Evolutionary conservation across 139 green algal genomes (phyloP).

Genomic region (Chlamydomonas sphaeroides): DNA sequence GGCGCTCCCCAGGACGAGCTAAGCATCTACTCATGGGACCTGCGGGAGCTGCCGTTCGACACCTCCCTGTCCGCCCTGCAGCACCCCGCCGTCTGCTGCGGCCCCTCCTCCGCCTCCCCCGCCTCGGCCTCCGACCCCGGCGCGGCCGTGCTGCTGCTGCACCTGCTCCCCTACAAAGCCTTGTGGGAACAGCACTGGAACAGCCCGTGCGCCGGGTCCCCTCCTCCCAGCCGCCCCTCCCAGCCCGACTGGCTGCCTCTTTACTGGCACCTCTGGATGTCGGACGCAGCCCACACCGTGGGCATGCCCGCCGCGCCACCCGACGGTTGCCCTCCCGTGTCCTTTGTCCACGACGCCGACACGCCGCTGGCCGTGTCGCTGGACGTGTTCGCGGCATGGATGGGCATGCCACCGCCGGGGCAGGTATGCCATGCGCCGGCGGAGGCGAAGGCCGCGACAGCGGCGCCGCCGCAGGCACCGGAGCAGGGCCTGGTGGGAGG

Average conservation of each 20-base stretch:
- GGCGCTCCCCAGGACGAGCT: constrained; percentile 8
- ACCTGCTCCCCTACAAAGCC: constrained; percentile 38
- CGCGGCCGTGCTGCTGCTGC: not conserved
- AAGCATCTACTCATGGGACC: constrained; percentile 15
- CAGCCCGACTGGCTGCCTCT: constrained; percentile 37
- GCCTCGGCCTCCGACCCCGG: no score
- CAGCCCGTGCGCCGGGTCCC: not conserved
- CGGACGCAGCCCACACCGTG: not conserved
- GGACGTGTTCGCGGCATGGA: constrained; percentile 30
- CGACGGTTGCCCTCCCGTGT: constrained; percentile 32
- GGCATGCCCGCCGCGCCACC: constrained; percentile 20
- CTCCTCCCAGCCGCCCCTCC: not conserved
- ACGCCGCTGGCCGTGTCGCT: constrained; percentile 20
- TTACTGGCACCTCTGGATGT: constrained; percentile 40
- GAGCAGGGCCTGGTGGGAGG: not conserved
- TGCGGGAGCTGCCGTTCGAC: constrained; percentile 30
- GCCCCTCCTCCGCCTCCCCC: no score
- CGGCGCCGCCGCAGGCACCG: not conserved
- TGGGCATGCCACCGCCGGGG: constrained; percentile 1
- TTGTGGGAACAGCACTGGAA: constrained; percentile 31
- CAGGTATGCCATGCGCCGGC: no score
- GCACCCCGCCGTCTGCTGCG: no score
- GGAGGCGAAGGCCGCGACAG: not conserved
- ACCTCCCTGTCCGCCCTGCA: not conserved
- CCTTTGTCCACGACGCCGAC: constrained; percentile 27